Evolutionary conservation across 192 early-diverging fungal species (phyloP), one percentile per base, ranked within the genome.

Genomic region (Mycoemilia scoparia): DNA sequence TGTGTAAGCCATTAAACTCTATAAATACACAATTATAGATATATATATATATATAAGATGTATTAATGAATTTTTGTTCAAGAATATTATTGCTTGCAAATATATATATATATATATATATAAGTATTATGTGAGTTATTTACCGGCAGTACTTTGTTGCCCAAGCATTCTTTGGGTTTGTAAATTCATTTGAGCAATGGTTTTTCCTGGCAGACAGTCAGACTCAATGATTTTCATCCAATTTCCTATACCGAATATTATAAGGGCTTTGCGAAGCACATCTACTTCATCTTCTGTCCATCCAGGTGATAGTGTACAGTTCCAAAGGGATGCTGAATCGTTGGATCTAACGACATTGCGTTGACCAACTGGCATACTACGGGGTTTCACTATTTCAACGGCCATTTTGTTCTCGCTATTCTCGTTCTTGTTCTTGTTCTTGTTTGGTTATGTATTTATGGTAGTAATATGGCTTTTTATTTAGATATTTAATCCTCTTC

Each of bases 131-230:
- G 77, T n/a, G n/a, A n/a, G n/a, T n/a, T n/a, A n/a, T n/a, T n/a
- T n/a, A n/a, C n/a, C n/a, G 37, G 81, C 87, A 4, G 84, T 91
- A 59, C 82, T 86, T 47, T 96, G 90, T 49, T 96, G 88, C 0
- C 90, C 90, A 1, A 96, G 69, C 69, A 96, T 71, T 21, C 90
- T 66, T 51, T 96, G 90, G 12, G 81, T 74, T 43, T 96, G 90
- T 24, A 96, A 51, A 62, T 96, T 93, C 78, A 92, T 83, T 58
- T 96, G 90, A 5, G 90, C 85, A 38, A 84, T 90, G n/a, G 85
- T 92, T 43, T 96, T 96, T 27, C 87, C 90, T 6, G 86, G 86
- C 3, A 96, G 56, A 43, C 81, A 81, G 24, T 74, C 72, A 15
- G 71, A 75, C 36, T 85, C 88, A 47, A 92, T 84, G 43, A 96